Conservation (phyloP, 192 early-diverging fungal genomes). For the Phycomyces blakesleeanus region DNA sequence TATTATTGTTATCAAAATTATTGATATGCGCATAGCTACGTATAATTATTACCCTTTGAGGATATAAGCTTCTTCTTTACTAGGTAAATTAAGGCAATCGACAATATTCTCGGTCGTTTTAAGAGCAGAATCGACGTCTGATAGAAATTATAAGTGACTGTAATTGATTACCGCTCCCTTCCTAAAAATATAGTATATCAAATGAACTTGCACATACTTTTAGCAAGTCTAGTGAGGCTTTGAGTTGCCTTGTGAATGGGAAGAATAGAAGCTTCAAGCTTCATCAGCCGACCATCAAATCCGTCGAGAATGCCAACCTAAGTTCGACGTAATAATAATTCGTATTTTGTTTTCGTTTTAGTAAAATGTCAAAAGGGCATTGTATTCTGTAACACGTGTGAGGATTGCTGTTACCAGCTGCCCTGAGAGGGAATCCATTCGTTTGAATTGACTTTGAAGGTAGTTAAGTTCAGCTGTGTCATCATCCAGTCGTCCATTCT, state of each 20-base stretch:
- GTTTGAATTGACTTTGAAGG: constrained; percentile 32
- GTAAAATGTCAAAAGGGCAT: neutral
- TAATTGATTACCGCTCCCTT: no score
- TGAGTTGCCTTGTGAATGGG: constrained; percentile 79
- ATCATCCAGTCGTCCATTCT: constrained; percentile 27
- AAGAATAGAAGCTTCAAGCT: constrained; percentile 71
- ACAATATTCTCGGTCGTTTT: constrained; percentile 57
- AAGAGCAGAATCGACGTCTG: constrained; percentile 69
- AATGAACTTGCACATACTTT: constrained; percentile 50
- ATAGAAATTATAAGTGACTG: neutral
- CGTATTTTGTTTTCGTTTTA: neutral
- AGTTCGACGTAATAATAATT: neutral
- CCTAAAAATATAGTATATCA: neutral
- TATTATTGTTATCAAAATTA: no score
- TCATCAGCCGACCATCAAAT: constrained; percentile 70
- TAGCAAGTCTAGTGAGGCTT: constrained; percentile 64
- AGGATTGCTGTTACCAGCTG: constrained; percentile 30
- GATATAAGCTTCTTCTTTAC: constrained; percentile 62
- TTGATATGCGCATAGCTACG: no score
- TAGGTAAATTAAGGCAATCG: constrained; percentile 63
- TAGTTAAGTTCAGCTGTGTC: constrained; percentile 36
- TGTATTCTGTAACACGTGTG: neutral
- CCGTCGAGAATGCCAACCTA: constrained; percentile 68
- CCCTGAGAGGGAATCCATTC: constrained; percentile 36
- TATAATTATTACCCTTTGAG: constrained; percentile 52